Percentiles rank a stretch among this genome's conserved stretches.
Evolutionary conservation across 2,329 filamentous ascomycete species (phyloP).

Genomic region (Diaporthe velutina): DNA sequence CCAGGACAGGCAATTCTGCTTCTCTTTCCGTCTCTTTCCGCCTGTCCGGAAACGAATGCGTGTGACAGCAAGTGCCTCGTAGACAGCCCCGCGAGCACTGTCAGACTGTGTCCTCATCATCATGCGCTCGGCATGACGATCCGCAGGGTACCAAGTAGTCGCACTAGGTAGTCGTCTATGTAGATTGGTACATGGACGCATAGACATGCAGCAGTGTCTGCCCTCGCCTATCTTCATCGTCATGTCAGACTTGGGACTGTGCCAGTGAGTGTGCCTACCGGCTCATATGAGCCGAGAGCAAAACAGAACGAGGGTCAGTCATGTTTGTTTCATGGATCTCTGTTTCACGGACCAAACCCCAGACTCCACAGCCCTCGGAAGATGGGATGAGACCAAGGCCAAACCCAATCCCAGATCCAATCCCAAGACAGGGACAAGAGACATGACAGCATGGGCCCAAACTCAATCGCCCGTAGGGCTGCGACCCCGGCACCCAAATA

Average conservation of each 20-base stretch:
- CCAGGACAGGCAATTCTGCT: neutral
- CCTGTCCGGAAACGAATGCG: neutral
- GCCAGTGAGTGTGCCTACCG: no score
- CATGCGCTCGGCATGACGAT: neutral
- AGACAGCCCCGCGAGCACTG: neutral
- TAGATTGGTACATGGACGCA: no score
- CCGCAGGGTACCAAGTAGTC: neutral
- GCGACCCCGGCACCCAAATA: neutral
- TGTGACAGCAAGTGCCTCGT: neutral
- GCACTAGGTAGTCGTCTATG: no score
- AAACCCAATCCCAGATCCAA: neutral
- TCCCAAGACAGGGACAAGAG: conserved; percentile 4
- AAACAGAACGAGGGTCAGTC: no score
- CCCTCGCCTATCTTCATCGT: no score
- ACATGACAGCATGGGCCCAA: conserved; percentile 15
- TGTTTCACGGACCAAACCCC: neutral
- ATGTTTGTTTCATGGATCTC: no score
- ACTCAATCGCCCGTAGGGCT: conserved; percentile 29
- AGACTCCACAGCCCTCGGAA: conserved; percentile 8
- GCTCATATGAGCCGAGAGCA: no score
- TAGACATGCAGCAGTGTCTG: no score
- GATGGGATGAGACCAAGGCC: conserved; percentile 28
- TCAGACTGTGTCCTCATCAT: neutral
- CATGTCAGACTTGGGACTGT: neutral
- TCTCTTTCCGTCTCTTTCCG: no score